These are phyloP conservation scores for Metschnikowia shivogae DNA, from an alignment of 805 yeast species.

Conservation along the genomic window DNA sequence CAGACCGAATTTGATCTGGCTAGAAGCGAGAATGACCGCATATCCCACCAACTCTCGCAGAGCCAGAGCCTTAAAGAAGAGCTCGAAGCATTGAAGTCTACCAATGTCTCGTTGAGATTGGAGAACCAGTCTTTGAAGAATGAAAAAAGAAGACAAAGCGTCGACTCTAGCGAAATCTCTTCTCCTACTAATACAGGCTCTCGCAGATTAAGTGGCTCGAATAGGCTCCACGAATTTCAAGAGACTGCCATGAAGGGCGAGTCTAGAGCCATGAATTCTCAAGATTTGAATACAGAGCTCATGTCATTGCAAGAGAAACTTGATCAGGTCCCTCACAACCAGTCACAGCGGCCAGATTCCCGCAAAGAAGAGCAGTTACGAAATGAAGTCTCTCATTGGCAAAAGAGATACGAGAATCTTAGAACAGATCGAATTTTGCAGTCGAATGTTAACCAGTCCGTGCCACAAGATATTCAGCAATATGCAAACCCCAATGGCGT, in stretches of 20 bases:
- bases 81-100: conserved; percentile 26
- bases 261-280: neutral
- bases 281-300: conserved; percentile 20
- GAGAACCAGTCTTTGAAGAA: conserved; percentile 37
- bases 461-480: conserved; percentile 24
- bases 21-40: conserved; percentile 6
- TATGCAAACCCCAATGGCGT: conserved; percentile 40
- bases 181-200: neutral
- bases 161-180: neutral
- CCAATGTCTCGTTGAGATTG: conserved; percentile 32
- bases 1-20: conserved; percentile 5
- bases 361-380: conserved; percentile 18
- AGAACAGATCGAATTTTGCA: conserved; percentile 30
- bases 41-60: conserved; percentile 1
- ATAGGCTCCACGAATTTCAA: neutral
- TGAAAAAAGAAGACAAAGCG: neutral
- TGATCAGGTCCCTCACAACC: conserved; percentile 21
- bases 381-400: conserved; percentile 45
- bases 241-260: neutral
- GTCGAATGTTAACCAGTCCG: conserved; percentile 18
- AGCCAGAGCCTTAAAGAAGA: conserved; percentile 16
- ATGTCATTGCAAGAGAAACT: conserved; percentile 26
- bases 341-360: conserved; percentile 3
- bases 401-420: conserved; percentile 46
- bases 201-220: neutral